Conservation (phyloP, 345 rosid species). For the Eucalyptus viminalis region DNA sequence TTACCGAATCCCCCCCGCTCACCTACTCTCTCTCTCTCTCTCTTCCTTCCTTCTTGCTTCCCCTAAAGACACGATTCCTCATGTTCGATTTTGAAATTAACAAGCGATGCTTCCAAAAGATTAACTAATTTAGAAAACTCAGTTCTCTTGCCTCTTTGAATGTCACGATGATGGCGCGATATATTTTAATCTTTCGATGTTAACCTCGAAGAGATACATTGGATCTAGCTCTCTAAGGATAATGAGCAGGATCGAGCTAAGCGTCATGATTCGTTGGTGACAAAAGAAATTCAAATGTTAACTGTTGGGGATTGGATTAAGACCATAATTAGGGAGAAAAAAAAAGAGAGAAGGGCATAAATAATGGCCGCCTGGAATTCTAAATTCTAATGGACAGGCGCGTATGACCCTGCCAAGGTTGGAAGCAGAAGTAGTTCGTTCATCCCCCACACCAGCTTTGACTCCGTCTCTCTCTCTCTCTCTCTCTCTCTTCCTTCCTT, state of each 20-base stretch:
- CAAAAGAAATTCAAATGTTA: background rate
- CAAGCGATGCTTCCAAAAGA: background rate
- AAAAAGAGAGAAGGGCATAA: background rate
- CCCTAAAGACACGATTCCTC: background rate
- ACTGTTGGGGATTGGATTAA: background rate
- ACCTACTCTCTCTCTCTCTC: background rate
- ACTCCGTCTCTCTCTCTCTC: background rate
- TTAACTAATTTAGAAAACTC: background rate
- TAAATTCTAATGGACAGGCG: background rate
- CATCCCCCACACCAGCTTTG: background rate
- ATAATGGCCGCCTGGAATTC: background rate
- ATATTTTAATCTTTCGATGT: background rate
- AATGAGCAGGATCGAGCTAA: background rate
- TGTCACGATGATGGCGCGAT: background rate
- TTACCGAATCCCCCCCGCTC: background rate
- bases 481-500: background rate
- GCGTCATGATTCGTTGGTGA: background rate
- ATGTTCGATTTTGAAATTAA: background rate
- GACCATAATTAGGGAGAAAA: background rate
- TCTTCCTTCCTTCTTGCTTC: background rate
- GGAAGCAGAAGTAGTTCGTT: background rate
- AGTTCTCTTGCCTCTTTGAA: background rate
- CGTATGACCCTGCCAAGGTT: background rate
- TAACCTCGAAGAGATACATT: fast-evolving
- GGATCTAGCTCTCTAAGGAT: too few species aligned